These are phyloP conservation scores for Babesia divergens DNA, from an alignment of 169 alveolate species.

Conservation along the genomic window DNA sequence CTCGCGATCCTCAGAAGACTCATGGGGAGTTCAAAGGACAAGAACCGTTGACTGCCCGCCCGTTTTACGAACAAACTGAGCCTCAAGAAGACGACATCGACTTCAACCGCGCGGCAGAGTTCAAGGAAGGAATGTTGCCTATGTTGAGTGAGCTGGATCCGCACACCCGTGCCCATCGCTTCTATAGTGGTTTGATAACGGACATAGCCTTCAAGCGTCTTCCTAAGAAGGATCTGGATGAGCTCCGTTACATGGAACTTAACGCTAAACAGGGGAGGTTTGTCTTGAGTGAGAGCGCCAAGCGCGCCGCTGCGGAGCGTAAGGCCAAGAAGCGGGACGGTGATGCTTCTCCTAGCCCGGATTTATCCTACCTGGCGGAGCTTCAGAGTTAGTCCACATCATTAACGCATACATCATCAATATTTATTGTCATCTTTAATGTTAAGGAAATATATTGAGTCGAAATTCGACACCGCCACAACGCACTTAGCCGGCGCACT, in stretches of 20 bases:
- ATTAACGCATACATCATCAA: background rate
- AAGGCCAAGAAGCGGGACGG: background rate
- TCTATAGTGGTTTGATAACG: conserved; percentile 45
- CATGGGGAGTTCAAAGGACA: conserved; percentile 39
- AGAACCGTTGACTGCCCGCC: conserved; percentile 2
- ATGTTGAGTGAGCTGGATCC: background rate
- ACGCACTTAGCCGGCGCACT: background rate
- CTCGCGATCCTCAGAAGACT: conserved; percentile 25
- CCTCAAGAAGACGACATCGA: background rate
- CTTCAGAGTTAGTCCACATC: background rate
- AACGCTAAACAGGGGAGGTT: conserved; percentile 33
- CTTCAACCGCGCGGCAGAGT: conserved; percentile 32
- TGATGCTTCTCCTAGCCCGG: background rate
- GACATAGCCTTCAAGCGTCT: conserved; percentile 32
- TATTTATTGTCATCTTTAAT: background rate
- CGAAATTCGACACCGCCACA: conserved; percentile 8
- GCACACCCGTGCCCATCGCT: conserved; percentile 13
- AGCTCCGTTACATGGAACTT: conserved; percentile 38
- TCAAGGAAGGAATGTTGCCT: conserved; percentile 1
- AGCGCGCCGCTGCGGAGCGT: background rate
- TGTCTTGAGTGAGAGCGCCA: background rate
- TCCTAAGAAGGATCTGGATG: conserved; percentile 20
- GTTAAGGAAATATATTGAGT: background rate
- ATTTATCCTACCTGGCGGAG: background rate
- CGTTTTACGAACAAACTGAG: conserved; percentile 14